A percentile compares a stretch with the other conserved stretches of the same genome.
Conservation (phyloP, 495 filamentous ascomycete species). For the Neurospora terricola region DNA sequence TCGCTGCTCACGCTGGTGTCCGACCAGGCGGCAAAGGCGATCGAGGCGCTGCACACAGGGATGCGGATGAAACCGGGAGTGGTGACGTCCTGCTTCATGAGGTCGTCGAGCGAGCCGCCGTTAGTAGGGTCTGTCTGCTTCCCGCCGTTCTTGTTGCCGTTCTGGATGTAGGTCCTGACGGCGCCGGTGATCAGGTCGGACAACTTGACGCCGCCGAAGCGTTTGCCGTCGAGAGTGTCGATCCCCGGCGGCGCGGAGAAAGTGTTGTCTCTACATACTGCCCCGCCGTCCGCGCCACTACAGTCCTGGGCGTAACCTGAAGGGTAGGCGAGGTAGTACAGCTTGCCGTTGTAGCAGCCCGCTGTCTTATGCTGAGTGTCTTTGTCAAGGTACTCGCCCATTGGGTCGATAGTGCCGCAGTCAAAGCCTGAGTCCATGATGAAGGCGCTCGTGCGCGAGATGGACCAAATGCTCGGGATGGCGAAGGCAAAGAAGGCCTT, state of each 20-base stretch:
- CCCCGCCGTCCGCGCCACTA: background rate
- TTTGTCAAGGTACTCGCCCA: constrained; percentile 13
- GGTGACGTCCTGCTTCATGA: constrained; percentile 17
- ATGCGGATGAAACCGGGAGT: constrained; percentile 21
- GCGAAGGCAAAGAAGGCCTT: constrained; percentile 22
- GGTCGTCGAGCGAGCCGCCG: constrained; percentile 7
- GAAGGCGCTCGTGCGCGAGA: constrained; percentile 17
- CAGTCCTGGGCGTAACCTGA: constrained; percentile 2
- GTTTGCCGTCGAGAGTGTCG: constrained; percentile 6
- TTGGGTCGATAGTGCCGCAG: constrained; percentile 15
- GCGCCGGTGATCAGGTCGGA: constrained; percentile 19
- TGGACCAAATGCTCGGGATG: constrained; percentile 22
- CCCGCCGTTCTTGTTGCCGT: constrained; percentile 23
- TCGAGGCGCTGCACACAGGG: constrained; percentile 23
- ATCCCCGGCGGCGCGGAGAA: constrained; percentile 17
- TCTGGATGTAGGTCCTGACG: constrained; percentile 17
- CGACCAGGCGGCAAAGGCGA: constrained; percentile 12
- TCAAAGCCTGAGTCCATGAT: constrained; percentile 23
- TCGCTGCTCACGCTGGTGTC: background rate
- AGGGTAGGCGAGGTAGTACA: constrained; percentile 23
- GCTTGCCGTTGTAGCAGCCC: constrained; percentile 16
- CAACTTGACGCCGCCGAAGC: constrained; percentile 15
- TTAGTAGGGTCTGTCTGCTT: constrained; percentile 9
- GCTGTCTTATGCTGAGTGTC: constrained; percentile 11
- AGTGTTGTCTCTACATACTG: constrained; percentile 3